Percentiles rank a stretch among this genome's conserved stretches.
phyloP scores from a whole-genome alignment of 2,329 filamentous ascomycete genomes.

The Alternaria arborescens region DNA sequence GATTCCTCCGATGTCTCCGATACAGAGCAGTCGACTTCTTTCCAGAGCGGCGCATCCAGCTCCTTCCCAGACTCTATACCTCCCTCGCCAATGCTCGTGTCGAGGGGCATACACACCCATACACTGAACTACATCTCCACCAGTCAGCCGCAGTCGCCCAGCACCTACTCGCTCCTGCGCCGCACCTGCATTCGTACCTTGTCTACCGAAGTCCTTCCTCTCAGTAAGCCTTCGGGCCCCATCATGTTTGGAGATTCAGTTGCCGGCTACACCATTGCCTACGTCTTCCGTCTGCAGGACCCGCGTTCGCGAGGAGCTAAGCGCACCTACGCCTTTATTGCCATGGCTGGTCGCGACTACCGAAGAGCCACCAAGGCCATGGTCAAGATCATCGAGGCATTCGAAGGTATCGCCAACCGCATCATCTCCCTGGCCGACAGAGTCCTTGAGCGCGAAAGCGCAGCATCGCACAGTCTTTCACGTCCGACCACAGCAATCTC shows the following conservation, averaged over 20 bases:
- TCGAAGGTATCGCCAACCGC: slow-evolving; percentile 62
- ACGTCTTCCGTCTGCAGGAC: slow-evolving; percentile 67
- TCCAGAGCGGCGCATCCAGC: slow-evolving; percentile 40
- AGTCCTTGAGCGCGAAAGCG: slow-evolving; percentile 49
- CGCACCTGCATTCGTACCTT: slow-evolving; percentile 66
- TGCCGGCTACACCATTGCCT: slow-evolving; percentile 67
- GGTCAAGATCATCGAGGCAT: slow-evolving; percentile 55
- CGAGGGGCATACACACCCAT: slow-evolving; percentile 59
- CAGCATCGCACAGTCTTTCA: slow-evolving; percentile 29
- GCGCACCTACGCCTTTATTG: slow-evolving; percentile 66
- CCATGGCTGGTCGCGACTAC: slow-evolving; percentile 65
- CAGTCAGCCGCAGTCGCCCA: slow-evolving; percentile 62
- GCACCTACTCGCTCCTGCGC: slow-evolving; percentile 63
- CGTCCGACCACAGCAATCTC: slow-evolving; percentile 43
- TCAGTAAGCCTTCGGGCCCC: slow-evolving; percentile 65
- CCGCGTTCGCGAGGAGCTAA: slow-evolving; percentile 65
- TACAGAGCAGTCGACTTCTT: slow-evolving; percentile 50
- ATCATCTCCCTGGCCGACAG: slow-evolving; percentile 57
- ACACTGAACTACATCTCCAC: slow-evolving; percentile 67
- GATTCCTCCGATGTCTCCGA: slow-evolving; percentile 50
- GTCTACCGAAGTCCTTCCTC: slow-evolving; percentile 65
- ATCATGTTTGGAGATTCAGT: slow-evolving; percentile 65
- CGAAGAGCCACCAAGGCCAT: slow-evolving; percentile 57
- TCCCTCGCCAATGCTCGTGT: slow-evolving; percentile 55
- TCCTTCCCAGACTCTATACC: slow-evolving; percentile 48